Evolutionary conservation across 2,329 filamentous ascomycete species (phyloP).

Genomic region (Phialophora verrucosa): DNA sequence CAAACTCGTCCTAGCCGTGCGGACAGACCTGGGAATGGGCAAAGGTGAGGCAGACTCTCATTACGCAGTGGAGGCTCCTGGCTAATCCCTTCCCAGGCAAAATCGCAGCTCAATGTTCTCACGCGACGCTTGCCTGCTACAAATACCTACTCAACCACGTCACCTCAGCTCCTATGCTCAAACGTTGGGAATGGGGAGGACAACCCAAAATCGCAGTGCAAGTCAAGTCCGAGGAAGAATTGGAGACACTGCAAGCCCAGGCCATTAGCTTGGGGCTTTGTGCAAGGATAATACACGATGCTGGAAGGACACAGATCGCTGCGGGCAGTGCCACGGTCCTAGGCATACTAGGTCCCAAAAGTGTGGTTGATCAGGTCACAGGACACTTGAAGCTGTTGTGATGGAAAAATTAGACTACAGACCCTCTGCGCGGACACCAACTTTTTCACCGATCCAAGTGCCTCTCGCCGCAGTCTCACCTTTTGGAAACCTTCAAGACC

Average conservation of each 20-base stretch:
- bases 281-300: conserved; percentile 89
- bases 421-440: background rate
- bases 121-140: conserved; percentile 98
- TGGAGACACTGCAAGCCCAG: conserved; percentile 76
- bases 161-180: conserved; percentile 66
- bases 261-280: conserved; percentile 84
- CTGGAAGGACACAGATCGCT: conserved; percentile 96
- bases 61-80: background rate
- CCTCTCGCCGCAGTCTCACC: background rate
- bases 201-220: conserved; percentile 95
- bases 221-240: conserved; percentile 79
- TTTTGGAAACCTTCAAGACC: background rate
- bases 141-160: conserved; percentile 71
- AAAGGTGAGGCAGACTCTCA: conserved; percentile 68
- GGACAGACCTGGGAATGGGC: conserved; percentile 95
- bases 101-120: conserved; percentile 92
- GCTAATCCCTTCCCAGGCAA: conserved; percentile 67
- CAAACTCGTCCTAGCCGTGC: conserved; percentile 89
- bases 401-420: conserved; percentile 32
- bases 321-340: conserved; percentile 90
- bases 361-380: conserved; percentile 83
- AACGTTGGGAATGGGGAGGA: conserved; percentile 82
- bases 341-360: conserved; percentile 81
- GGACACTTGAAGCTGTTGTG: conserved; percentile 82
- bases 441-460: background rate